Percentiles rank a stretch among this genome's conserved stretches.
These are phyloP conservation scores for Trametes cinnabarina DNA, from an alignment of 768 basidiomycete genomes.

Conservation along the genomic window DNA sequence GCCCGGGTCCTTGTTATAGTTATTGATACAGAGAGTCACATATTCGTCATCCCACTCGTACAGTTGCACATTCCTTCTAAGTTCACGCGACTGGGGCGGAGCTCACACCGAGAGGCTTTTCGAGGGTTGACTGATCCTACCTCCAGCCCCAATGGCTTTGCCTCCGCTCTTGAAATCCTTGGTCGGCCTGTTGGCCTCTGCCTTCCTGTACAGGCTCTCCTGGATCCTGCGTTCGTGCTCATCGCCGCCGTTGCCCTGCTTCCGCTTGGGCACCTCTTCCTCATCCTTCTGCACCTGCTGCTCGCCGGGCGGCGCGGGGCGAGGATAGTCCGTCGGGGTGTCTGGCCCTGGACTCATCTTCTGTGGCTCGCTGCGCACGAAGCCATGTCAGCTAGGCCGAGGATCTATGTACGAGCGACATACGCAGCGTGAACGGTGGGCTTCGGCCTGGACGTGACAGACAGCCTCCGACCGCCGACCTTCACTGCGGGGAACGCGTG, in stretches of 20 bases:
- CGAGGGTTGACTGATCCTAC: slow-evolving; percentile 20
- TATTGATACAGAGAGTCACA: slow-evolving; percentile 1
- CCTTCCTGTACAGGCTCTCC: slow-evolving; percentile 22
- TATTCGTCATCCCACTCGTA: background rate
- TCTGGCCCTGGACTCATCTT: slow-evolving; percentile 2
- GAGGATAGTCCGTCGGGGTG: slow-evolving; percentile 21
- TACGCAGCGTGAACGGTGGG: slow-evolving; percentile 7
- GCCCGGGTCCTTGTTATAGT: background rate
- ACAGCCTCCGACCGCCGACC: slow-evolving; percentile 24
- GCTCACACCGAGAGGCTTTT: slow-evolving; percentile 12
- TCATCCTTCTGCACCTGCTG: slow-evolving; percentile 15
- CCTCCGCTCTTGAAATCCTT: slow-evolving; percentile 6
- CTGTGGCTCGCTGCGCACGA: slow-evolving; percentile 12
- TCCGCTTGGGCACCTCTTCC: slow-evolving; percentile 23
- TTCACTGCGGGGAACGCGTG: slow-evolving; percentile 13
- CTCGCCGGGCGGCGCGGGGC: slow-evolving; percentile 22
- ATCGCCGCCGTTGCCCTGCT: slow-evolving; percentile 21
- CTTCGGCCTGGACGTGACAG: slow-evolving; percentile 17
- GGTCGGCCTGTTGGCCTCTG: slow-evolving; percentile 23
- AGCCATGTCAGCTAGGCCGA: background rate
- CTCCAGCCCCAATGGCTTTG: slow-evolving; percentile 16
- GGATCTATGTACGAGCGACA: background rate
- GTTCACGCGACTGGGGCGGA: background rate
- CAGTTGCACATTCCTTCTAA: background rate
- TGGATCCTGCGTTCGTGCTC: slow-evolving; percentile 25